Conservation (phyloP, 495 filamentous ascomycete species). For the Aspergillus homomorphus region DNA sequence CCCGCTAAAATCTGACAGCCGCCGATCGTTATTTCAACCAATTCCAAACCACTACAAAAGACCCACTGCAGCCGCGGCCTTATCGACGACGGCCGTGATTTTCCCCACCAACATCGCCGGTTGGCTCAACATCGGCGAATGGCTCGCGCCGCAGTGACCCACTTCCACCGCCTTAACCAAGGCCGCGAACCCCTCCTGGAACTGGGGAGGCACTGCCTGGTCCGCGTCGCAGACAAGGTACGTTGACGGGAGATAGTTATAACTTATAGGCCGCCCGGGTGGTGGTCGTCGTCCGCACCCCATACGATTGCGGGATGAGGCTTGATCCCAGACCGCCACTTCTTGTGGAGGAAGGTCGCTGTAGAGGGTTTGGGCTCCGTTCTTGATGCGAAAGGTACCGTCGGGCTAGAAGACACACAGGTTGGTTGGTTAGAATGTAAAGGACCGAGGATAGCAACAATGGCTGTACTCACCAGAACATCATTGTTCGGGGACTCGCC, state of each 20-base stretch:
- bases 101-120: conserved; percentile 2
- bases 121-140: conserved; percentile 10
- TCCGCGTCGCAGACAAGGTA: conserved; percentile 14
- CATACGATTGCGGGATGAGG: conserved; percentile 8
- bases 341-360: conserved; percentile 5
- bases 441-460: background rate
- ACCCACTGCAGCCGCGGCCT: background rate
- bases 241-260: conserved; percentile 11
- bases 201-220: background rate
- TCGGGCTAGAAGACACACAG: background rate
- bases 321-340: conserved; percentile 10
- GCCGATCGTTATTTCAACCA: no score
- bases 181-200: conserved; percentile 9
- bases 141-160: conserved; percentile 8
- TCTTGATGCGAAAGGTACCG: conserved; percentile 6
- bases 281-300: conserved; percentile 2
- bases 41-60: no score
- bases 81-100: background rate
- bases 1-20: no score
- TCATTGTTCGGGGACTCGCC: conserved; percentile 12
- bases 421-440: background rate
- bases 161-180: conserved; percentile 8
- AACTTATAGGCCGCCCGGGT: conserved; percentile 12
- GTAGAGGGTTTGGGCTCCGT: conserved; percentile 7
- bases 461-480: conserved; percentile 3